A percentile compares a stretch with the other conserved stretches of the same genome.
phyloP scores from a whole-genome alignment of 176 grass and related monocot genomes.

The Oryza glaberrima region DNA sequence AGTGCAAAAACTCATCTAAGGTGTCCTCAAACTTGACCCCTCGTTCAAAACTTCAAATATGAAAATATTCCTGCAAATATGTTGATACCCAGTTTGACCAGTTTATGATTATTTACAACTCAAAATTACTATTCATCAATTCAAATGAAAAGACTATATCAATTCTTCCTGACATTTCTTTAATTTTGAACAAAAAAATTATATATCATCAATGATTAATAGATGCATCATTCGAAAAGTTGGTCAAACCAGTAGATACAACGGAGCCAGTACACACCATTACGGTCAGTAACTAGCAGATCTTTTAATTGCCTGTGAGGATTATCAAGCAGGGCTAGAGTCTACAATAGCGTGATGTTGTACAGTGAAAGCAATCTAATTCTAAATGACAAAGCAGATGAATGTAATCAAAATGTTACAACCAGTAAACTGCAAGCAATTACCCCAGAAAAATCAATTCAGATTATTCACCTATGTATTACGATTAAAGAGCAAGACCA shows the following conservation, averaged over 20 bases:
- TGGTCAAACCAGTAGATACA: too few relatives aligned
- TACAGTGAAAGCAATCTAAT: neutral
- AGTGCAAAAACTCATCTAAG: neutral
- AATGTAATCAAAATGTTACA: neutral
- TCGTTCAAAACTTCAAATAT: neutral
- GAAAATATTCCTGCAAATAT: neutral
- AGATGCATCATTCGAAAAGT: too few relatives aligned
- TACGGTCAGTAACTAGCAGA: neutral
- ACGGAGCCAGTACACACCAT: neutral
- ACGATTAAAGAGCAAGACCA: neutral
- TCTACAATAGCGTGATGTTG: neutral
- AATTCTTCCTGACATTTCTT: neutral
- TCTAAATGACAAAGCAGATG: neutral
- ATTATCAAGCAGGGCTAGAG: neutral
- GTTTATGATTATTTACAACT: neutral
- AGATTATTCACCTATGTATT: neutral
- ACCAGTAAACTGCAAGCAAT: neutral
- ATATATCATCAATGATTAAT: neutral
- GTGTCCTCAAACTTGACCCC: neutral
- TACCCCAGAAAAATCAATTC: neutral
- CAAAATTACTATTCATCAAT: neutral
- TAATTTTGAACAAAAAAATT: neutral
- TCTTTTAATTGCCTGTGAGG: neutral
- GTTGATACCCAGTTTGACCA: too few relatives aligned
- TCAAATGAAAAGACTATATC: neutral